Evolutionary conservation across 1,284 basidiomycete genomes (phyloP).

Genomic region (Ustilago loliicola): DNA sequence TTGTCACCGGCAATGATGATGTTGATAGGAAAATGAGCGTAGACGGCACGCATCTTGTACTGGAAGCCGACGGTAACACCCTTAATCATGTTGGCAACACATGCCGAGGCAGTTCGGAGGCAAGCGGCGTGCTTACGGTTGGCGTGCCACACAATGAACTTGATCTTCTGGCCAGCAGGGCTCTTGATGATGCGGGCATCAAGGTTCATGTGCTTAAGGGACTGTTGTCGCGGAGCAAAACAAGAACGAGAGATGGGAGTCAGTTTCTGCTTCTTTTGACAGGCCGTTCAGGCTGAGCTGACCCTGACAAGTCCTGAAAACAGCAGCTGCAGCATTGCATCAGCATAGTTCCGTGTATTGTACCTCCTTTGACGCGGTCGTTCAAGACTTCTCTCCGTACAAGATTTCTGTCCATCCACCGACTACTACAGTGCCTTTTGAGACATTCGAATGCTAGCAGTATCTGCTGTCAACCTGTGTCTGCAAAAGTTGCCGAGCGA

Average conservation of each 20-base stretch:
- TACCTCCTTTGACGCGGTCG: no score
- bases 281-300: background rate
- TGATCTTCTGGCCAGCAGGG: conserved; percentile 78
- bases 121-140: conserved; percentile 98
- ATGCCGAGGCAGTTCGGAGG: conserved; percentile 92
- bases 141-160: conserved; percentile 97
- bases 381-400: no score
- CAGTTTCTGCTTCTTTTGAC: conserved; percentile 8
- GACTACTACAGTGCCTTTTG: no score
- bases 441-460: no score
- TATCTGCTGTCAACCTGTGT: no score
- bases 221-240: conserved; percentile 72
- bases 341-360: background rate
- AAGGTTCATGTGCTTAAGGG: conserved; percentile 70
- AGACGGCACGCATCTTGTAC: conserved; percentile 91
- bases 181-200: conserved; percentile 72
- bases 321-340: background rate
- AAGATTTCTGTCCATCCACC: no score
- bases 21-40: conserved; percentile 99
- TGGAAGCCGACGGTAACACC: conserved; percentile 90
- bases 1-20: conserved; percentile 91
- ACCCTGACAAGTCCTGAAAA: conserved; percentile 5
- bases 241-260: conserved; percentile 52
- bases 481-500: no score
- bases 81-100: conserved; percentile 97